These are phyloP conservation scores for Trametes cinnabarina DNA, from an alignment of 768 basidiomycete genomes.

Conservation along the genomic window DNA sequence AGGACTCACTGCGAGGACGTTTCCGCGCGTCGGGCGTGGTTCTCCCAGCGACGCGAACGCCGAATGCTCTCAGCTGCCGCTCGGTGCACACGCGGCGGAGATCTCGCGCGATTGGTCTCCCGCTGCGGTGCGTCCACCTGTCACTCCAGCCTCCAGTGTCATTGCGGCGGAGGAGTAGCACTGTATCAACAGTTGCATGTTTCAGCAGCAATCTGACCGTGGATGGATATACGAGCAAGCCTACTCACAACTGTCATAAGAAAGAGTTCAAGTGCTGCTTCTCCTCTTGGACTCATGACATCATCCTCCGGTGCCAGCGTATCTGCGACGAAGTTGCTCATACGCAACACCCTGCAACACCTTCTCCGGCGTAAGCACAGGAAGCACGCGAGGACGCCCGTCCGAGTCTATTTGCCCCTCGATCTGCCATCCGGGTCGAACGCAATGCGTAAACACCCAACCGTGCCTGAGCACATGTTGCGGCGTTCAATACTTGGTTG, in stretches of 20 bases:
- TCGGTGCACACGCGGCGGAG: no score
- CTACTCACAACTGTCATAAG: no score
- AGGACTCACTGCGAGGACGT: background rate
- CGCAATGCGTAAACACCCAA: background rate
- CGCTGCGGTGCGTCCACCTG: no score
- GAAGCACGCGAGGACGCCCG: background rate
- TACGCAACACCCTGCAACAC: no score
- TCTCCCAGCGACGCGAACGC: conserved; percentile 1
- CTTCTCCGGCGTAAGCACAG: background rate
- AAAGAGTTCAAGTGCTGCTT: no score
- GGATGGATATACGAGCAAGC: no score
- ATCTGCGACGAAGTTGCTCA: background rate
- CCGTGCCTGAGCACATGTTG: background rate
- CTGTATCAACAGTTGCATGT: no score
- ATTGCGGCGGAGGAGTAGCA: no score
- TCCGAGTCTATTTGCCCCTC: background rate
- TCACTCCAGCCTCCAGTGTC: no score
- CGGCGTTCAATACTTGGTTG: background rate
- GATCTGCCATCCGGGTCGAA: background rate
- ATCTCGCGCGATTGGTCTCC: background rate
- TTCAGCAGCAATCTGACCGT: no score
- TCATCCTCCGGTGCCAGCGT: background rate
- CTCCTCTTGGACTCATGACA: background rate
- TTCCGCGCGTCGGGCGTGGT: background rate
- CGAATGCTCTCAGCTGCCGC: background rate